Evolutionary conservation across 78 protist genomes (phyloP).

Genomic region (Tieghemostelium lacteum): DNA sequence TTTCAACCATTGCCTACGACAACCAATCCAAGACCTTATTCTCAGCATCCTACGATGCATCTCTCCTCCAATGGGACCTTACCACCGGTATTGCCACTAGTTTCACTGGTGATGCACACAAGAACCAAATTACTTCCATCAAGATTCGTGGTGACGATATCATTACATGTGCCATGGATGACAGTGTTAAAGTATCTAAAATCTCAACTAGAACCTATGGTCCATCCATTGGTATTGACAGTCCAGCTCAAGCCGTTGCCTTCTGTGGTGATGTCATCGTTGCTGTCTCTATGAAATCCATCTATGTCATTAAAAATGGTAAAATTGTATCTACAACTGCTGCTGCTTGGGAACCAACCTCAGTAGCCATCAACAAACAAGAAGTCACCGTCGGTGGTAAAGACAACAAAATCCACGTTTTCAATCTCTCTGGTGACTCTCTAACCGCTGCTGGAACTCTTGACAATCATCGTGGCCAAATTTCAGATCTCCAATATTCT

Average conservation of each 20-base stretch:
- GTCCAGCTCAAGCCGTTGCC: constrained; percentile 65
- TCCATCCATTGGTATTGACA: constrained; percentile 47
- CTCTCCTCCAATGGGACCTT: constrained; percentile 71
- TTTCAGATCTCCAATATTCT: constrained; percentile 81
- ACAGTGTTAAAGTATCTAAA: constrained; percentile 56
- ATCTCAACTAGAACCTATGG: constrained; percentile 43
- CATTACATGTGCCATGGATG: constrained; percentile 82
- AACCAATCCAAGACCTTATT: constrained; percentile 39
- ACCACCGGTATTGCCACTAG: constrained; percentile 64
- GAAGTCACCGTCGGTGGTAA: constrained; percentile 84
- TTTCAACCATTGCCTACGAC: constrained; percentile 82
- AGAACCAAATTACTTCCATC: constrained; percentile 68
- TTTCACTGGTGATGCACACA: constrained; percentile 78
- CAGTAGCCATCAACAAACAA: constrained; percentile 53
- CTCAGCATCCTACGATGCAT: constrained; percentile 74
- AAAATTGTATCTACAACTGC: constrained; percentile 47
- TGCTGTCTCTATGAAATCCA: constrained; percentile 49
- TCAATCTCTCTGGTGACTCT: constrained; percentile 71
- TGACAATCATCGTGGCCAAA: constrained; percentile 80
- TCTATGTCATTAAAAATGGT: constrained; percentile 80
- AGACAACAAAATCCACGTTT: constrained; percentile 77
- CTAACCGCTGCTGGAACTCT: constrained; percentile 19
- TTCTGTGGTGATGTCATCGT: constrained; percentile 64
- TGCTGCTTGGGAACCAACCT: constrained; percentile 61
- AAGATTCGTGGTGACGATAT: constrained; percentile 52